A percentile compares a stretch with the other conserved stretches of the same genome.
These are phyloP conservation scores for Psilocybe cubensis DNA, from an alignment of 768 basidiomycete species.

Conservation along the genomic window DNA sequence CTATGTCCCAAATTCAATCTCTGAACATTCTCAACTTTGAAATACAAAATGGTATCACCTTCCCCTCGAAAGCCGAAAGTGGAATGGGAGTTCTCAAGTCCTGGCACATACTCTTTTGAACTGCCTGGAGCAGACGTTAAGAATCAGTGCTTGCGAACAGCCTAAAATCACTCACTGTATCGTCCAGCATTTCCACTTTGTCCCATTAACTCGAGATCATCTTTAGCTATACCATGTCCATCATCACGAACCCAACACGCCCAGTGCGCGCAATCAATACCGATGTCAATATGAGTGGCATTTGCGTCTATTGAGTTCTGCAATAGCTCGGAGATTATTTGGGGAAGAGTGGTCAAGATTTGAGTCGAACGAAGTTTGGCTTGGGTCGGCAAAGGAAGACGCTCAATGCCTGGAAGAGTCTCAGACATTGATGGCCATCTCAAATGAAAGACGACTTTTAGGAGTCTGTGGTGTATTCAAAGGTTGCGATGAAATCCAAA, in stretches of 20 bases:
- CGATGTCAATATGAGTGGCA: conserved; percentile 69
- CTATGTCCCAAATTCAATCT: conserved; percentile 39
- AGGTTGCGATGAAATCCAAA: not conserved
- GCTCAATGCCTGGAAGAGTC: conserved; percentile 32
- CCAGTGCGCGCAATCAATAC: conserved; percentile 79
- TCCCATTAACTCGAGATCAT: conserved; percentile 58
- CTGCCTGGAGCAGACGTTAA: conserved; percentile 49
- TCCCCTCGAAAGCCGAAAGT: conserved; percentile 95
- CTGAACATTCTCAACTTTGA: not conserved
- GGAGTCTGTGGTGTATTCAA: not conserved
- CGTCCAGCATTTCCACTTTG: conserved; percentile 55
- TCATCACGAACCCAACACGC: conserved; percentile 86
- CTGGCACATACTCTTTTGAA: conserved; percentile 66
- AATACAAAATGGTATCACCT: conserved; percentile 49
- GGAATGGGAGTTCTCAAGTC: conserved; percentile 51
- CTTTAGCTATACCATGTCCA: conserved; percentile 73
- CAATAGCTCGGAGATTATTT: conserved; percentile 82
- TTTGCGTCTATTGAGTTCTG: conserved; percentile 91
- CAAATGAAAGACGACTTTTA: not conserved
- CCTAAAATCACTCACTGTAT: conserved; percentile 63
- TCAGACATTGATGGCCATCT: conserved; percentile 25
- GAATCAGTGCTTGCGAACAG: not conserved
- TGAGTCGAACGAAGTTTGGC: conserved; percentile 80
- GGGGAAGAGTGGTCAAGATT: conserved; percentile 80
- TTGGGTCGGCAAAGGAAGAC: conserved; percentile 65